Base-by-base conservation (phyloP, 441 rosid species). In the Raphanus hybrid region DNA sequence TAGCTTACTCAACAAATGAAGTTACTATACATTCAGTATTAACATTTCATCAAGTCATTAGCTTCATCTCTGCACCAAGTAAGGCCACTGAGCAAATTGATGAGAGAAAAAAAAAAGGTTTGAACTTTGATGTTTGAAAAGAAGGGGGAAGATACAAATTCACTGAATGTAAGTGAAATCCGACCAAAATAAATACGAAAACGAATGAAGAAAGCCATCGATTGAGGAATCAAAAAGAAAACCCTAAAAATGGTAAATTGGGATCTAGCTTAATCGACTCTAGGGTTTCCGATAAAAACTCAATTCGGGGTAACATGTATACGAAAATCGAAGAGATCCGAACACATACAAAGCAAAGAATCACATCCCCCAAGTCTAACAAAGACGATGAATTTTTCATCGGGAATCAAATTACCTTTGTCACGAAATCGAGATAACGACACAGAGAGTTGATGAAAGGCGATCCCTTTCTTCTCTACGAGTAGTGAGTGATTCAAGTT, bases 381-480 rank as follows among this genome's bases (percentile, higher is more conserved):
- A 64, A 74, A 54, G 23, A 52, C 2, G 39, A 64, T 1, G 75
- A 9, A 55, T 0, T 63, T 54, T 5, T 35, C 58, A 64, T 20
- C 62, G 26, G 50, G 67, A 23, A 73, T 50, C 48, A 34, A 48
- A 60, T 52, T 50, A 73, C 27, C 60, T 18, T 16, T 29, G 0
- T 8, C 60, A 16, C 12, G 60, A 8, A 55, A 55, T 55, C 27
- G 60, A 55, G 12, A 55, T 55, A 23, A 55, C 2, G 27, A 18
- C 27, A 27, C 60, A 55, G 27, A 67, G 74, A 73, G 14, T 73
- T 23, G 74, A 61, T 48, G 9, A 50, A 74, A 74, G 78, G 41
- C 71, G 78, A 79, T 74, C 75, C 71, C 41, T 79, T 74, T 79
- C 68, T 74, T 65, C 15, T 41, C 71, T 29, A 41, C 50, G 71